phyloP scores from a whole-genome alignment of 1,139 yeast genomes.

The Groenewaldozyma sp. region DNA sequence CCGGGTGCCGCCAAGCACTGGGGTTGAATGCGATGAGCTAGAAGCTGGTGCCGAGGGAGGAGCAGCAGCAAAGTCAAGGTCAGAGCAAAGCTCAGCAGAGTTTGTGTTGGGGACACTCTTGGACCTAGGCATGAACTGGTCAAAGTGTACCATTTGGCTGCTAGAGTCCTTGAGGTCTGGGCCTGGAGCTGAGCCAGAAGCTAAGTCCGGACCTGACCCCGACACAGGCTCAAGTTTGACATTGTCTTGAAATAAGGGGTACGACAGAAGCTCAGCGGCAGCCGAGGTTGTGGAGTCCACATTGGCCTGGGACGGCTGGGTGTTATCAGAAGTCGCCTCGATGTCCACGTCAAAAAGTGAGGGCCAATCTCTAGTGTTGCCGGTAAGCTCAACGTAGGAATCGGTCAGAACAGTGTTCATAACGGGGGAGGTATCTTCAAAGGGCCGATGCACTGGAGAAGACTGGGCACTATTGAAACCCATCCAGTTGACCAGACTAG shows the following conservation, averaged over 20 bases:
- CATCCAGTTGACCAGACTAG: no score
- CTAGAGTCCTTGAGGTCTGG: neutral
- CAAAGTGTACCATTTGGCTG: neutral
- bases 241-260: neutral
- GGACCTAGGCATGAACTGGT: no score
- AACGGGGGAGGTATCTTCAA: no score
- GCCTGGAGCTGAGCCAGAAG: neutral
- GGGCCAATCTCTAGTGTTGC: constrained; percentile 1
- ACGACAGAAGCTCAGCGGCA: neutral
- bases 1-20: constrained; percentile 40
- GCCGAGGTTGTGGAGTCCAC: neutral
- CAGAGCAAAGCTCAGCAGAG: neutral
- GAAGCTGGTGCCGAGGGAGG: neutral
- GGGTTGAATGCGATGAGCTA: neutral
- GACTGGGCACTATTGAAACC: no score
- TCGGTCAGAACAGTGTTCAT: constrained; percentile 2
- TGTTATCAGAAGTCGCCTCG: neutral
- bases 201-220: neutral
- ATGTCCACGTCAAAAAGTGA: neutral
- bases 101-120: neutral
- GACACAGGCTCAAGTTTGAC: neutral
- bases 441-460: no score
- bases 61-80: neutral
- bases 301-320: no score
- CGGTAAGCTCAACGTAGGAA: constrained; percentile 1